Base-by-base conservation (phyloP, 2,329 filamentous ascomycete species). In the Claviceps cyperi region DNA sequence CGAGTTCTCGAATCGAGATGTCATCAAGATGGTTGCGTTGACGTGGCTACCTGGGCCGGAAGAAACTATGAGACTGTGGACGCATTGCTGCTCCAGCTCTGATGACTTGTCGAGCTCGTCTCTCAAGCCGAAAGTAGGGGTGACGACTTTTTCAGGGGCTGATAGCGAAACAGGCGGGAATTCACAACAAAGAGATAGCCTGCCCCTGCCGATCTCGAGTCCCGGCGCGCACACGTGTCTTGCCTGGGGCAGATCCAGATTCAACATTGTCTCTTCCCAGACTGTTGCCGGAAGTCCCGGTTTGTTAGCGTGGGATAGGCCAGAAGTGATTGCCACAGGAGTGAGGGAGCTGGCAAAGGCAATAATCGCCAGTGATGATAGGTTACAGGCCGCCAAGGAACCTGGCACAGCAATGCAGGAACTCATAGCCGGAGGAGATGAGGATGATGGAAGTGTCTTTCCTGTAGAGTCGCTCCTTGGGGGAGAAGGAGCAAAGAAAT, bases 31-130 rank as follows among this genome's bases (percentile, higher is more conserved):
- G 57, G 74, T 78, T 1, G 74, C 78, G 59, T 64, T 84, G 28
- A 75, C 79, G 21, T 85, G 81, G 82, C 63, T 85, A 1, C 80
- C 81, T 0, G 81, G 81, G 0, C 80, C 80, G 0, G 81, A 84
- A 57, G 73, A 73, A 1, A 73, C 72, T 3, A 62, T 83, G 56
- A 67, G 79, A 24, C 82, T 74, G 50, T 78, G 73, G 75, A 68
- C 74, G 6, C 61, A 69, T 37, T 72, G 69, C 39, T 62, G 64
- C 15, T 61, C 62, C 38, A 54, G 57, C 7, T 64, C 68, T 43
- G 58, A 58, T 1, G 49, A 59, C 28, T 53, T 59, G 51, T 59
- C 55, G 35, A 54, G 52, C 32, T 32, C 50, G 5, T 47, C 51
- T 1, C 52, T 45, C 13, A 72, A 64, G 54, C 67, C 71, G 1